phyloP scores from a whole-genome alignment of 106 monocot genomes.

The Vanilla planifolia region DNA sequence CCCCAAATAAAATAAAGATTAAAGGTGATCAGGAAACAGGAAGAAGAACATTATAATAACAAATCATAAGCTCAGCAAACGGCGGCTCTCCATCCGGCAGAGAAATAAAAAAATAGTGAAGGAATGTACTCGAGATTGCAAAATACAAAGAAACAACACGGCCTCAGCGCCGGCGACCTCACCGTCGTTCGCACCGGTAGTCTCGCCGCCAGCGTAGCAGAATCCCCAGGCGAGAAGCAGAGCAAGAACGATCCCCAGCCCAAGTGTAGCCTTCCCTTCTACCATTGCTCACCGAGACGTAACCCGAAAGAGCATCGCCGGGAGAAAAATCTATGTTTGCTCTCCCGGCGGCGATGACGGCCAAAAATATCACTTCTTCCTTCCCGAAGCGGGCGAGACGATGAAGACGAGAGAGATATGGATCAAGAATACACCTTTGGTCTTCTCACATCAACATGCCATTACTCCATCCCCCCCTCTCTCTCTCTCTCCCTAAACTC shows the following conservation, averaged over 20 bases:
- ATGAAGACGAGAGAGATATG: too few species aligned
- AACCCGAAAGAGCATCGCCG: not conserved
- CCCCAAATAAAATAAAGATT: not conserved
- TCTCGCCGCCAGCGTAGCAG: conserved; percentile 3
- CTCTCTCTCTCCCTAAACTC: not conserved
- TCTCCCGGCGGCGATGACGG: not conserved
- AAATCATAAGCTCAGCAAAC: conserved; percentile 4
- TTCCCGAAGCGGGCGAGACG: too few species aligned
- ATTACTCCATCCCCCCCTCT: not conserved
- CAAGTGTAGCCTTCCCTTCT: not conserved
- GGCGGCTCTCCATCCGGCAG: too few species aligned
- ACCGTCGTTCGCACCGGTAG: conserved; percentile 3
- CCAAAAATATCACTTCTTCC: too few species aligned
- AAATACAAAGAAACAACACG: not conserved
- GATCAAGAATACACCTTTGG: too few species aligned
- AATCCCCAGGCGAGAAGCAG: conserved; percentile 1
- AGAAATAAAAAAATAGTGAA: not conserved
- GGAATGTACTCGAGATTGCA: not conserved
- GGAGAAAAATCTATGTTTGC: not conserved
- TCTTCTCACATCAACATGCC: not conserved
- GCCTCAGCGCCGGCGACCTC: not conserved
- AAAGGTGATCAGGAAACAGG: conserved; percentile 6
- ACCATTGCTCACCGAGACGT: conserved; percentile 1
- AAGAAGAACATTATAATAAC: conserved; percentile 5
- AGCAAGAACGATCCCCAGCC: conserved; percentile 5